A percentile compares a stretch with the other conserved stretches of the same genome.
These are phyloP conservation scores for Emericellopsis terricola DNA, from an alignment of 495 filamentous ascomycete genomes.

Conservation along the genomic window DNA sequence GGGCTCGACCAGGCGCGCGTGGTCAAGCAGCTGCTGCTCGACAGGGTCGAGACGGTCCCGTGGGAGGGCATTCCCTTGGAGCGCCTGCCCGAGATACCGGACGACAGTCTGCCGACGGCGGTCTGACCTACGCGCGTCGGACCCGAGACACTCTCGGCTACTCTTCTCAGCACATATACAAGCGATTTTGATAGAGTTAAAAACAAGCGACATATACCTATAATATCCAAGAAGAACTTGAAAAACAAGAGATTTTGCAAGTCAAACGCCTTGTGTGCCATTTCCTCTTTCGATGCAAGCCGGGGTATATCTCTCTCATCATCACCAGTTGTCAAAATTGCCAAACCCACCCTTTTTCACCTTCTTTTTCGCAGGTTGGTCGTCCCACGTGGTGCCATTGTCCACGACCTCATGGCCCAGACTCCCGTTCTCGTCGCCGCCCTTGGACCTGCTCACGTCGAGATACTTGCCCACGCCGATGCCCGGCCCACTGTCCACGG, in stretches of 20 bases:
- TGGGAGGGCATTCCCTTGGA: constrained; percentile 1
- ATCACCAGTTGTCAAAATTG: constrained; percentile 80
- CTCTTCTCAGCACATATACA: neutral
- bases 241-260: no score
- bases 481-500: constrained; percentile 22
- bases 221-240: no score
- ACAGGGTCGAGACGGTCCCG: constrained; percentile 8
- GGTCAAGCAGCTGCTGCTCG: constrained; percentile 13
- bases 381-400: constrained; percentile 37
- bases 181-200: no score
- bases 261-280: neutral
- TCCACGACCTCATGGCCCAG: constrained; percentile 28
- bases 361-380: constrained; percentile 60
- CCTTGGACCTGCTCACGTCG: constrained; percentile 29
- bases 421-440: constrained; percentile 31
- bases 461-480: constrained; percentile 67
- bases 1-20: constrained; percentile 15
- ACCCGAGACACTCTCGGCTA: neutral
- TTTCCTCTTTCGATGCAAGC: neutral
- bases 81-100: neutral
- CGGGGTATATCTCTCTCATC: no score
- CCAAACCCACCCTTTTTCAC: constrained; percentile 70
- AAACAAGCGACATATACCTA: no score
- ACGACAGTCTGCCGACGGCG: neutral
- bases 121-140: neutral